Percentiles rank a stretch among this genome's conserved stretches.
Conservation (phyloP, 805 yeast genomes). For the Starmerella tilneyi region DNA sequence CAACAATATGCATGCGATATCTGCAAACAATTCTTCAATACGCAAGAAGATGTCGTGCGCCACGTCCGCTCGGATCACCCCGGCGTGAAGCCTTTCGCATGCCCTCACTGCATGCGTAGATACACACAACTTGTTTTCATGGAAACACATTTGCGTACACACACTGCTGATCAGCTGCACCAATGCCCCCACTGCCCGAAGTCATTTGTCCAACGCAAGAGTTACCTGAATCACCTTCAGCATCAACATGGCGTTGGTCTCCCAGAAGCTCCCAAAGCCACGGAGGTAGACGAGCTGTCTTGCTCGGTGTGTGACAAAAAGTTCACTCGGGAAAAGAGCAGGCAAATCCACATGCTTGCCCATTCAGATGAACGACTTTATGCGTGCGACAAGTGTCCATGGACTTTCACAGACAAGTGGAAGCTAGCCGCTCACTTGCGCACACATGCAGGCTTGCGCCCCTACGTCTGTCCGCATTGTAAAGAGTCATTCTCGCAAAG, state of each 20-base stretch:
- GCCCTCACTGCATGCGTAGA: neutral
- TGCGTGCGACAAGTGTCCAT: neutral
- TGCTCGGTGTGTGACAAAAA: neutral
- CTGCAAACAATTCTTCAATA: neutral
- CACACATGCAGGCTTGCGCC: conserved; percentile 1
- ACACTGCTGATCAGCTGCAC: neutral
- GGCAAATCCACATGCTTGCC: neutral
- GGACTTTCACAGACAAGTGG: conserved; percentile 5
- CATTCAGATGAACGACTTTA: conserved; percentile 1
- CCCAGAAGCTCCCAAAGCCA: too few species aligned
- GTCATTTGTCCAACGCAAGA: neutral
- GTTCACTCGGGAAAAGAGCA: neutral
- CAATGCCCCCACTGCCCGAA: neutral
- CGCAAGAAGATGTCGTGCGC: neutral
- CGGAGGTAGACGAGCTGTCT: neutral
- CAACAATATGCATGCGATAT: too few species aligned
- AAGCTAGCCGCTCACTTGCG: conserved; percentile 3
- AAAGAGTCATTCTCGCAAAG: conserved; percentile 1
- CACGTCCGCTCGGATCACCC: neutral
- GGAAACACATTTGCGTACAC: neutral
- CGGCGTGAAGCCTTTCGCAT: neutral
- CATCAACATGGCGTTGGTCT: neutral
- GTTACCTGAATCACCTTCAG: neutral
- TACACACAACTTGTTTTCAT: neutral
- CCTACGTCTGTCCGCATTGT: neutral